Evolutionary conservation across 208 protist species (phyloP).

Genomic region (Phytomonas francai): DNA sequence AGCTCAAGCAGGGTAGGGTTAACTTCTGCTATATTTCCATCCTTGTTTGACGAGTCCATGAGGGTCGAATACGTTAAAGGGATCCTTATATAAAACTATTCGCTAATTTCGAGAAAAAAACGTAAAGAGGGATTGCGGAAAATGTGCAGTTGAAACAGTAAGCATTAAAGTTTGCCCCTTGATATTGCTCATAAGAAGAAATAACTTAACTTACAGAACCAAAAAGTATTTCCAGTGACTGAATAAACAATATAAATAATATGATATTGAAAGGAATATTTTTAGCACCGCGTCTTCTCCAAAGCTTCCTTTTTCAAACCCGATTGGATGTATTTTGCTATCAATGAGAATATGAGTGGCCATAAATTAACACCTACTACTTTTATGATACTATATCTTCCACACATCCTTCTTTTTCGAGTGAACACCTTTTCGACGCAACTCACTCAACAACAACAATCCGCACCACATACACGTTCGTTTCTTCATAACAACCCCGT

Average conservation of each 20-base stretch:
- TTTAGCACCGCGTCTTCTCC: neutral
- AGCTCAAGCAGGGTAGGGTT: constrained; percentile 63
- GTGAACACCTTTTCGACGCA: neutral
- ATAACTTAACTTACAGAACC: neutral
- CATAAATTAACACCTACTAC: neutral
- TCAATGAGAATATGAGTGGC: neutral
- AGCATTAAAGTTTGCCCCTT: neutral
- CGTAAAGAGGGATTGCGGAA: neutral
- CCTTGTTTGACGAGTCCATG: constrained; percentile 17
- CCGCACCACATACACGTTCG: constrained; percentile 5
- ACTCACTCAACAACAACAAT: neutral
- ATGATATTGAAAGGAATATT: neutral
- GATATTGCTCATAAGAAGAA: neutral
- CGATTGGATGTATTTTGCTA: neutral
- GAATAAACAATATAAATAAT: neutral
- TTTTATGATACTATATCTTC: neutral
- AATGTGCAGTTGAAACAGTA: neutral
- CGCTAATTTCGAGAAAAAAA: neutral
- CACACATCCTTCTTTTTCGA: neutral
- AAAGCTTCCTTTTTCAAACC: neutral
- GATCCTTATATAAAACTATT: neutral
- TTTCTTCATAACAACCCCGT: neutral
- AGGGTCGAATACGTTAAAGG: neutral
- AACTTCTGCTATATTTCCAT: constrained; percentile 63
- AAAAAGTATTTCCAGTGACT: neutral